Evolutionary conservation across 1,284 basidiomycete species (phyloP), one percentile per base, ranked within the genome.

Genomic region (Heterobasidion irregulare): DNA sequence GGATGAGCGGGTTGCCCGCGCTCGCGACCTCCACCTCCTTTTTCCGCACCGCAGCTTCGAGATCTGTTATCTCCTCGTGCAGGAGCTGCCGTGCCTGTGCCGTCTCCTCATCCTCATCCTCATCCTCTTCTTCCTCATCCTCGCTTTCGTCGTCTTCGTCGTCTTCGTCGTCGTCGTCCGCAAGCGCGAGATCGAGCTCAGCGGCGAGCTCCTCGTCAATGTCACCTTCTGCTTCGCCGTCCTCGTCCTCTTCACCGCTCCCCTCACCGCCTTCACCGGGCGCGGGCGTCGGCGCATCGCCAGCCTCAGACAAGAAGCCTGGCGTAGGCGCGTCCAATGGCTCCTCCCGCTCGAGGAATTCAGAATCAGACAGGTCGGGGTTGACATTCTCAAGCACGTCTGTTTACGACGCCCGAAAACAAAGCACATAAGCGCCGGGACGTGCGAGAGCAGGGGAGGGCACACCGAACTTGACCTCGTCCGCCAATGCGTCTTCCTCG

Each of bases 41-140:
- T 78, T 89, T 89, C 50, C 85, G 79, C 18, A 97, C 89, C 8
- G 92, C 92, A 50, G 84, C 83, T 69, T 97, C 92, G 58, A 97
- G 72, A 66, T 95, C 92, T 54, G 86, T 78, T 60, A 96, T 94
- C 70, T 97, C 94, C 66, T 93, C 92, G 58, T 87, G 89, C 61
- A 96, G 72, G 53, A 95, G 70, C 64, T 89, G 89, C 67, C 84
- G 83, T 51, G 87, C 84, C 66, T 90, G 87, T 7, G 78, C 74
- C 32, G 65, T 65, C 53, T 78, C 80, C 54, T 84, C 80, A 34
- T 84, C 80, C 36, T 83, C 85, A 45, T 85, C 85, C 43, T 90
- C 89, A 38, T 84, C 82, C 15, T 77, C 81, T 50, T 78, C 86
- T 19, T 84, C 84, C 6, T 87, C 84, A 8, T 87, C 86, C 0